A percentile compares a stretch with the other conserved stretches of the same genome.
Conservation (phyloP, 352 stramenopile genomes). For the Blastocystis hominis region DNA sequence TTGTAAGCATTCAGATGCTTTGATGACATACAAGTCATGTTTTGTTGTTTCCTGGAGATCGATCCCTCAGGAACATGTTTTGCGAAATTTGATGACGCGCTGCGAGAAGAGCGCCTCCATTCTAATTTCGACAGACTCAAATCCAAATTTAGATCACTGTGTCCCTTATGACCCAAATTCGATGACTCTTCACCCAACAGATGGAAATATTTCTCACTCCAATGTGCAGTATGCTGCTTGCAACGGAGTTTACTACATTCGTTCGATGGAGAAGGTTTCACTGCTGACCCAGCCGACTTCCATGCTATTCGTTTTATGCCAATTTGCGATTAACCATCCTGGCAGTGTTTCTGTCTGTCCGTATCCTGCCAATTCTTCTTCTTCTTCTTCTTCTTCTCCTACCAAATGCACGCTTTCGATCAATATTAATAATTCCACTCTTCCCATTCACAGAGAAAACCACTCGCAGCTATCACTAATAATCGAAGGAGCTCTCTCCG, state of each 20-base stretch:
- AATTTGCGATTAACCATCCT: neutral
- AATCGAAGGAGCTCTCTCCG: neutral
- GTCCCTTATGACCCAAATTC: neutral
- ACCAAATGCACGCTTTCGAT: neutral
- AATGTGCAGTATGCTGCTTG: neutral
- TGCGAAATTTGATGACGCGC: neutral
- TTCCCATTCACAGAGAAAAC: neutral
- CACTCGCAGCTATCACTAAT: neutral
- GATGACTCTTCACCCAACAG: neutral
- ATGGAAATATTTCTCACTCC: neutral
- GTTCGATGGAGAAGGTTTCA: neutral
- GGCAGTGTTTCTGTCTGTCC: neutral
- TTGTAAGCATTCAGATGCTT: neutral
- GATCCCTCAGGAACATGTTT: neutral
- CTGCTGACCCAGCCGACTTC: neutral
- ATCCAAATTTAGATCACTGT: neutral
- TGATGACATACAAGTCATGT: neutral
- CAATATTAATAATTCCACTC: neutral
- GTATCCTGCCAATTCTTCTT: neutral
- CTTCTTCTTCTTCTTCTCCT: neutral
- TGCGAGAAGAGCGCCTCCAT: neutral
- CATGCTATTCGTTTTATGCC: neutral
- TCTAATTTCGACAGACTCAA: neutral
- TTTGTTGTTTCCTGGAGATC: conserved; percentile 2
- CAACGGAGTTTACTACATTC: neutral